Conservation (phyloP, 371 early-diverging fungal species). For the Mucor indicus region DNA sequence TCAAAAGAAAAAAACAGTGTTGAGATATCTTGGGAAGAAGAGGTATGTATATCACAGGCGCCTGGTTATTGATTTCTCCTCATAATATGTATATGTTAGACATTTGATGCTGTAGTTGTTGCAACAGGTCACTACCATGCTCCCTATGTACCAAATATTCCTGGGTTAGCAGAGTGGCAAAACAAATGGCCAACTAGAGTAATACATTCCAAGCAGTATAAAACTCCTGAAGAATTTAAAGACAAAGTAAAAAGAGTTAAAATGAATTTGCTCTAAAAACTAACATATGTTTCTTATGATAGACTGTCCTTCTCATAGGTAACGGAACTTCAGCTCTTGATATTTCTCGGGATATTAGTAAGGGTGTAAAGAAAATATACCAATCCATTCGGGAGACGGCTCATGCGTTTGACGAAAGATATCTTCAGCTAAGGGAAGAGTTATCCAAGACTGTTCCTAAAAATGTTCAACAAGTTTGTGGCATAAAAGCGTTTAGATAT, state of each 20-base stretch:
- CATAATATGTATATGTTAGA: too few relatives aligned
- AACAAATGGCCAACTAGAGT: constrained; percentile 16
- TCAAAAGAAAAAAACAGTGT: not conserved
- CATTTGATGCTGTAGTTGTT: constrained; percentile 56
- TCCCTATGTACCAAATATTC: constrained; percentile 52
- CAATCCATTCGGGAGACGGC: constrained; percentile 40
- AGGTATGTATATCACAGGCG: constrained; percentile 4
- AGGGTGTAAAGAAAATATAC: constrained; percentile 5
- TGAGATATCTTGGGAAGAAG: constrained; percentile 17
- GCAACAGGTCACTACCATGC: constrained; percentile 58
- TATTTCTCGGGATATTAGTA: constrained; percentile 22
- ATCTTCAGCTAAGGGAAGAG: constrained; percentile 23
- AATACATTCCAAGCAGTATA: constrained; percentile 56
- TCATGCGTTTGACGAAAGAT: constrained; percentile 27
- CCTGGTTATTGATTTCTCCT: too few relatives aligned
- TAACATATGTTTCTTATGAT: not conserved
- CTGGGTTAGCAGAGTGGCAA: constrained; percentile 28
- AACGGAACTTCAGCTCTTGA: constrained; percentile 48
- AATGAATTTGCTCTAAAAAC: not conserved
- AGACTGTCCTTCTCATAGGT: constrained; percentile 50
- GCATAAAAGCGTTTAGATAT: not conserved
- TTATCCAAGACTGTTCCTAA: constrained; percentile 5
- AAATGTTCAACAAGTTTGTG: constrained; percentile 10
- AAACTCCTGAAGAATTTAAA: constrained; percentile 36
- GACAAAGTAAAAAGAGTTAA: constrained; percentile 28